Base-by-base conservation (phyloP, 192 early-diverging fungal genomes). In the Coemansia furcata region DNA sequence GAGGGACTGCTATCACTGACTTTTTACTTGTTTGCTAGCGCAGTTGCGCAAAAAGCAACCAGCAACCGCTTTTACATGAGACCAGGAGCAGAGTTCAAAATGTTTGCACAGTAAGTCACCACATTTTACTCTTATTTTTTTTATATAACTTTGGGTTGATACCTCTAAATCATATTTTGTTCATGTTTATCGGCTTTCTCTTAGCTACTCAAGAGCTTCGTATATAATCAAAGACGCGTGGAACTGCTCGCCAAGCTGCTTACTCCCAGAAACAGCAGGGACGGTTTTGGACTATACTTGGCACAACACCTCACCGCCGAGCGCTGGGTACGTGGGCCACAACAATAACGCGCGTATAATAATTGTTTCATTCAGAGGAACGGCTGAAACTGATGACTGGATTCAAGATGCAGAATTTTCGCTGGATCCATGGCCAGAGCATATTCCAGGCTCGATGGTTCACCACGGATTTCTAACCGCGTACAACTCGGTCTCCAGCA, bases 81-180 rank as follows among this genome's bases (percentile, higher is more conserved):
- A 19, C 78, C 70, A 8, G 78, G 78, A 15, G 50, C 65, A 6
- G 79, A 76, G 57, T 76, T 82, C 70, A 82, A 82, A 36, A 64
- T 55, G 11, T 82, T 82, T 76, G 79, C 79, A 58, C 63, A 82
- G 79, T 82, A 82, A 71, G 79, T 80, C 26, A 14, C 8, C 42
- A 32, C 29, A 9, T 15, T 52, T 52, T 21, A 33, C 19, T 26
- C 14, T 23, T 9, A 33, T 62, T 10, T 62, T 40, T 21, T 3
- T 40, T 26, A 26, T 26, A 26, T 26, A 26, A 26, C 23, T 26
- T 26, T 26, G 23, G 23, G 23, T 9, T 23, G 19, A 21, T 9
- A 9, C 17, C 9, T 21, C 46, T 47, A 65, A 59, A 23, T 17
- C 29, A 40, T 4, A 9, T 14, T 15, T 15, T 35, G n/a, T 52